These are phyloP conservation scores for Claviceps fusiformis DNA, from an alignment of 2,329 filamentous ascomycete genomes.

Conservation along the genomic window DNA sequence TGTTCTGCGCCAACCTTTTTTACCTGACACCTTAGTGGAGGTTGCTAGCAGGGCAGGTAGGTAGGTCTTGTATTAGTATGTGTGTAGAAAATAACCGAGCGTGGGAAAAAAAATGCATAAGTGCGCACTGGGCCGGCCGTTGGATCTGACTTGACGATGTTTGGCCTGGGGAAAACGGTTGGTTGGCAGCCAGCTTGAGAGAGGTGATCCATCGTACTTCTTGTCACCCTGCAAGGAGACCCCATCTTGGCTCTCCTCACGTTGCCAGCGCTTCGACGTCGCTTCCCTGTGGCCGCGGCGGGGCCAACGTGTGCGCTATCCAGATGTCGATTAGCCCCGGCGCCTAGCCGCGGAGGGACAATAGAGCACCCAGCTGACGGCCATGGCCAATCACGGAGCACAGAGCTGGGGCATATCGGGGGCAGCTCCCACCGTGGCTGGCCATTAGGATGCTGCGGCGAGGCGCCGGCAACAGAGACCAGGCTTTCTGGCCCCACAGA, in stretches of 20 bases:
- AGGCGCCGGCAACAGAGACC: not conserved
- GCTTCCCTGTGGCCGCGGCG: not conserved
- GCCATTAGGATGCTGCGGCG: slow-evolving; percentile 1
- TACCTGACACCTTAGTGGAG: not conserved
- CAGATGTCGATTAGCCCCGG: slow-evolving; percentile 1
- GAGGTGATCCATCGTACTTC: not conserved
- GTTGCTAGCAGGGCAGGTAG: not conserved
- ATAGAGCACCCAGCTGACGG: too few relatives aligned
- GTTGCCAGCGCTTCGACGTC: not conserved
- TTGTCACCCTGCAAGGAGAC: too few relatives aligned
- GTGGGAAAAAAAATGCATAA: too few relatives aligned
- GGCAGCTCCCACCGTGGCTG: not conserved
- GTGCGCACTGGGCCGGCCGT: too few relatives aligned
- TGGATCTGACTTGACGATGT: not conserved
- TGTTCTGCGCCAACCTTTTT: not conserved
- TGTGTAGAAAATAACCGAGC: not conserved
- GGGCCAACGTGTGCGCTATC: not conserved
- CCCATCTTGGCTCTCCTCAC: too few relatives aligned
- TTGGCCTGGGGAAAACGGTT: not conserved
- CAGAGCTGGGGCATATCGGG: not conserved
- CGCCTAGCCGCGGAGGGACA: not conserved
- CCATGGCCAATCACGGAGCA: not conserved
- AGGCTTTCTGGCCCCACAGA: not conserved
- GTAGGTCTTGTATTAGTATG: not conserved
- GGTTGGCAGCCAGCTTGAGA: not conserved